phyloP scores from a whole-genome alignment of 306 rosid species.

The Begonia fuchsioides region DNA sequence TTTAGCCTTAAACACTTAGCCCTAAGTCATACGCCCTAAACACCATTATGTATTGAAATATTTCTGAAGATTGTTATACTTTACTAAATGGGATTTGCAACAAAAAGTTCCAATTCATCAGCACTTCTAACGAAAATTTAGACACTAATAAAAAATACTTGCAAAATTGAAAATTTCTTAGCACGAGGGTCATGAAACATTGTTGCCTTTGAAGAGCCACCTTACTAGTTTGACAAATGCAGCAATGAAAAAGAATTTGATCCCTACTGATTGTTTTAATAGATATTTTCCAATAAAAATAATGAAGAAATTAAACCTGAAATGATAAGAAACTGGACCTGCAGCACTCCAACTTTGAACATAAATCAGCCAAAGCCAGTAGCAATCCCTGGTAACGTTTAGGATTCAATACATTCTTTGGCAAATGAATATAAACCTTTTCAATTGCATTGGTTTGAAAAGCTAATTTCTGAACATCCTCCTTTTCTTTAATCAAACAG shows the following conservation, averaged over 20 bases:
- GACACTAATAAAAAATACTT: too few relatives aligned
- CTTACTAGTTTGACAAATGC: background rate
- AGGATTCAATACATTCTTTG: slow-evolving; percentile 28
- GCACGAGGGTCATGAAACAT: too few relatives aligned
- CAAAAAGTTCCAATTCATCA: too few relatives aligned
- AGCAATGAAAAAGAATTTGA: background rate
- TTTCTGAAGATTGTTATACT: too few relatives aligned
- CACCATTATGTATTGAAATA: too few relatives aligned
- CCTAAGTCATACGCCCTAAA: too few relatives aligned
- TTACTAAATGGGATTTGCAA: too few relatives aligned
- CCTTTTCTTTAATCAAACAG: slow-evolving; percentile 55
- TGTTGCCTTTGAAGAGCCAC: background rate
- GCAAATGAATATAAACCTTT: slow-evolving; percentile 57
- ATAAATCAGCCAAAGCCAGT: slow-evolving; percentile 66
- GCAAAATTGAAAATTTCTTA: too few relatives aligned
- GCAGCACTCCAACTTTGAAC: slow-evolving; percentile 94
- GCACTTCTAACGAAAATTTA: too few relatives aligned
- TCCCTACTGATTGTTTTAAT: background rate
- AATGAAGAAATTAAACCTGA: slow-evolving; percentile 44
- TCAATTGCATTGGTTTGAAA: slow-evolving; percentile 88
- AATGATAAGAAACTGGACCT: slow-evolving; percentile 62
- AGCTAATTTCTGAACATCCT: slow-evolving; percentile 81
- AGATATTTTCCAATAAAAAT: slow-evolving; percentile 1
- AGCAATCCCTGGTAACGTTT: slow-evolving; percentile 72
- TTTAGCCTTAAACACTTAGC: too few relatives aligned